Evolutionary conservation across 2,329 filamentous ascomycete genomes (phyloP).

Genomic region (Diplodia sapinea): DNA sequence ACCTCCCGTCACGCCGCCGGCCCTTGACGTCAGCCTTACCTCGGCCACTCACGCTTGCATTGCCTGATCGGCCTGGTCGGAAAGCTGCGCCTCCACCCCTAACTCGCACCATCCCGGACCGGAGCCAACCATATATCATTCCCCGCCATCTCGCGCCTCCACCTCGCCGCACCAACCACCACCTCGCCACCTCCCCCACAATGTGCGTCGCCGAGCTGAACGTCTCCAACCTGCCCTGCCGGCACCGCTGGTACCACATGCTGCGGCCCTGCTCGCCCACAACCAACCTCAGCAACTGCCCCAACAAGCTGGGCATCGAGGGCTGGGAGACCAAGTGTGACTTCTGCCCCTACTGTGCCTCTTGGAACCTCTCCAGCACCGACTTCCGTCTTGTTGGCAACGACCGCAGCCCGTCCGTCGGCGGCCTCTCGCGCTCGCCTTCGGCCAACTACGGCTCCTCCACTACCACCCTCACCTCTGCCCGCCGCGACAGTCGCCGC

Average conservation of each 20-base stretch:
- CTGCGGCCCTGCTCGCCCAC: conserved; percentile 51
- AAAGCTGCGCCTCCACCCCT: conserved; percentile 8
- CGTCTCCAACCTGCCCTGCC: conserved; percentile 54
- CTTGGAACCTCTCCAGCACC: conserved; percentile 47
- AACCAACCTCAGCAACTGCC: conserved; percentile 55
- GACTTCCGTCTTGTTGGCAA: conserved; percentile 55
- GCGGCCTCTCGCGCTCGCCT: conserved; percentile 49
- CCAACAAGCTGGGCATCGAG: conserved; percentile 52
- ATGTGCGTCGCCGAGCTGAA: conserved; percentile 60
- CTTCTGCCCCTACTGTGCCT: conserved; percentile 56
- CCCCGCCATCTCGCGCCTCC: conserved; percentile 4
- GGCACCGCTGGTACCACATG: conserved; percentile 58
- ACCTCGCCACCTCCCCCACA: conserved; percentile 32
- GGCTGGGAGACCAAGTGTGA: conserved; percentile 58
- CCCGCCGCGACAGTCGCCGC: conserved; percentile 47
- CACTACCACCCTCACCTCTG: conserved; percentile 38
- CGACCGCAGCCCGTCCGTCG: conserved; percentile 47
- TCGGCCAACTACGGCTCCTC: conserved; percentile 41
- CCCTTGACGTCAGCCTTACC: conserved; percentile 31
- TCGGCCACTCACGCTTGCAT: conserved; percentile 1
- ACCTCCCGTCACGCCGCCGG: conserved; percentile 18
- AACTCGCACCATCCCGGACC: conserved; percentile 7
- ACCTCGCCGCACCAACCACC: background rate
- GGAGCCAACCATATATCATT: background rate
- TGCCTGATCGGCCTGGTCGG: conserved; percentile 12